Conservation (phyloP, 1,284 basidiomycete species). For the Laetiporus sulphureus region DNA sequence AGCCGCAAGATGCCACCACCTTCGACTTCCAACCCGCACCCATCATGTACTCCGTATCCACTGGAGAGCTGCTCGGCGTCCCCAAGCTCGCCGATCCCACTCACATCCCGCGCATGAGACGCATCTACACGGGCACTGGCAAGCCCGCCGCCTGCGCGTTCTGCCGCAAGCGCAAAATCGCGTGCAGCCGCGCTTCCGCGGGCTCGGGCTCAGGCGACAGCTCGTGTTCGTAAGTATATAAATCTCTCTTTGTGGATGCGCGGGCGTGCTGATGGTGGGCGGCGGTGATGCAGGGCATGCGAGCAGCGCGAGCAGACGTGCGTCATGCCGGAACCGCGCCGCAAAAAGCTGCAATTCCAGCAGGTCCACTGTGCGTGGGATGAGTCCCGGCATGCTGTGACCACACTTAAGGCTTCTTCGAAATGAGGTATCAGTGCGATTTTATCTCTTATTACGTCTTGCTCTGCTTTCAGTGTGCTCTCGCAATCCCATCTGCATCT, state of each 20-base stretch:
- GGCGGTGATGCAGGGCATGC: constrained; percentile 42
- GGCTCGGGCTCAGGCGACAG: constrained; percentile 20
- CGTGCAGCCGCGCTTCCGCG: constrained; percentile 30
- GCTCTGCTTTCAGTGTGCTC: too few species aligned
- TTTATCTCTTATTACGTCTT: too few species aligned
- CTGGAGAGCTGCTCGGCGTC: too few species aligned
- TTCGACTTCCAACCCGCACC: too few species aligned
- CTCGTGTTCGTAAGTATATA: constrained; percentile 29
- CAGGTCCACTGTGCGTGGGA: too few species aligned
- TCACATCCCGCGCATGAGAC: constrained; percentile 4
- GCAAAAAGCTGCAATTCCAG: constrained; percentile 40
- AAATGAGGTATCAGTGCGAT: too few species aligned
- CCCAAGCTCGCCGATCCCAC: too few species aligned
- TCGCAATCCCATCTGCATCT: too few species aligned
- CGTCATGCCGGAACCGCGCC: constrained; percentile 52
- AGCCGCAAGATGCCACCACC: too few species aligned
- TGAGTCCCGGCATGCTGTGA: too few species aligned
- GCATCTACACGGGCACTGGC: constrained; percentile 11
- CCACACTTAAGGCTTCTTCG: too few species aligned
- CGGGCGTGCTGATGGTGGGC: neutral
- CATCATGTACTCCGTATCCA: too few species aligned
- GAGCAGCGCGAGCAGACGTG: constrained; percentile 49
- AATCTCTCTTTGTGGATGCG: neutral
- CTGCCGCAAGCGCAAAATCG: constrained; percentile 36
- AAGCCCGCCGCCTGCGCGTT: constrained; percentile 31